Base-by-base conservation (phyloP, 257 asterid species). In the Gentiana macrophylla region DNA sequence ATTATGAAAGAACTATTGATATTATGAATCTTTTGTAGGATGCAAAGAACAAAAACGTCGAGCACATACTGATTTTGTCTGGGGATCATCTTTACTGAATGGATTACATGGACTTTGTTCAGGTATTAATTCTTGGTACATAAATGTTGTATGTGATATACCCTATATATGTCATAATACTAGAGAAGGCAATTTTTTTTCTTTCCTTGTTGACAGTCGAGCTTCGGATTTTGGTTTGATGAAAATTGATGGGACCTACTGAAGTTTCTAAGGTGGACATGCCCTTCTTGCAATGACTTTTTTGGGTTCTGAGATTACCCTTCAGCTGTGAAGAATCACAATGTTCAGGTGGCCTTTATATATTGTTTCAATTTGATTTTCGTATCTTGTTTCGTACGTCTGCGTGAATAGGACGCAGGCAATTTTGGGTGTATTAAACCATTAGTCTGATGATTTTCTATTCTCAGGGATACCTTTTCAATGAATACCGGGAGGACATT, bases 61-160 rank as follows among this genome's bases (percentile, higher is more conserved):
- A 92, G 70, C 72, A 88, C 70, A 83, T 92, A 55, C 32, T 92
- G 36, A 88, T 92, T 59, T 78, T 92, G 80, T 85, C 97, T 3
- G n/a, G 98, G 98, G 98, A 88, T 63, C 98, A 92, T 79, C 93
- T 92, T 62, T 92, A 92, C 74, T 65, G 98, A 49, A 92, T 92
- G 98, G 84, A 92, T 71, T 92, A 88, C 58, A 85, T 92, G 98
- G 94, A 92, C 68, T 79, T 88, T 67, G 86, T 92, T 80, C 98
- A 85, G 95, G 98, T 85, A 70, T 12, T 57, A 41, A 52, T 45
- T 56, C 41, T 7, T 63, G 37, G 10, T 54, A 32, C 32, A 24
- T 3, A 49, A 13, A 15, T 54, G 37, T 32, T 8, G 45, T 41
- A 37, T 51, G 12, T 52, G 4, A n/a, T 46, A 6, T 50, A 15